These are phyloP conservation scores for Pachysandra terminalis DNA, from an alignment of 164 flowering plant genomes.

Conservation along the genomic window DNA sequence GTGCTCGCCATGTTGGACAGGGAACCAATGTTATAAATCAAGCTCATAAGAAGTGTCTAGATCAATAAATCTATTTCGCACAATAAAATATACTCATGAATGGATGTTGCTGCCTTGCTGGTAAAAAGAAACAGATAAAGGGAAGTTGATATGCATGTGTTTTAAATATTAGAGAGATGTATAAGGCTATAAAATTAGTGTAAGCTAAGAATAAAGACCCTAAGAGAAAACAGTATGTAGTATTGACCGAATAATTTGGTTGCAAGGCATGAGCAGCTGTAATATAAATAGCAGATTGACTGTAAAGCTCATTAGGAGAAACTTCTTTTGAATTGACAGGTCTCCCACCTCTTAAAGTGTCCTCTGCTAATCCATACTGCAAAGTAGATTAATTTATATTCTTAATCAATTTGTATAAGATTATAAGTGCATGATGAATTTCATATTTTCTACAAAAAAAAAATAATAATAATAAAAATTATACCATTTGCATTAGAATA, in stretches of 20 bases:
- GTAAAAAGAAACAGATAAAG: not conserved
- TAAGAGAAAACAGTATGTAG: not conserved
- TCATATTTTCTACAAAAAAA: too few relatives aligned
- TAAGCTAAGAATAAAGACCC: not conserved
- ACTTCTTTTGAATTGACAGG: slow-evolving; percentile 56
- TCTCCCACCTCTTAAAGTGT: slow-evolving; percentile 84
- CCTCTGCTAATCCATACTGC: slow-evolving; percentile 99
- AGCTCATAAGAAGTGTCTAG: too few relatives aligned
- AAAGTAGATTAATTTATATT: not conserved
- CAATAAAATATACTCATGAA: too few relatives aligned
- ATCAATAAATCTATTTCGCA: too few relatives aligned
- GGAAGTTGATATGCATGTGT: not conserved
- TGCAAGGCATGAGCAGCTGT: slow-evolving; percentile 98
- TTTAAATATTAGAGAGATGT: not conserved
- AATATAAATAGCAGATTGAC: slow-evolving; percentile 94
- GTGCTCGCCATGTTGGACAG: not conserved
- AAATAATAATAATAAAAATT: too few relatives aligned
- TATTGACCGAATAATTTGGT: slow-evolving; percentile 84
- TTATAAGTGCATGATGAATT: too few relatives aligned
- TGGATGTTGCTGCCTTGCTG: not conserved
- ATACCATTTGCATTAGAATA: too few relatives aligned
- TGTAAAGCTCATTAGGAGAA: slow-evolving; percentile 75
- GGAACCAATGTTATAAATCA: not conserved
- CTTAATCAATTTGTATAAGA: slow-evolving; percentile 1
- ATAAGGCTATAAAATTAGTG: not conserved